Evolutionary conservation across 371 early-diverging fungal species (phyloP), one percentile per base, ranked within the genome.

Genomic region (Mucor saturninus): DNA sequence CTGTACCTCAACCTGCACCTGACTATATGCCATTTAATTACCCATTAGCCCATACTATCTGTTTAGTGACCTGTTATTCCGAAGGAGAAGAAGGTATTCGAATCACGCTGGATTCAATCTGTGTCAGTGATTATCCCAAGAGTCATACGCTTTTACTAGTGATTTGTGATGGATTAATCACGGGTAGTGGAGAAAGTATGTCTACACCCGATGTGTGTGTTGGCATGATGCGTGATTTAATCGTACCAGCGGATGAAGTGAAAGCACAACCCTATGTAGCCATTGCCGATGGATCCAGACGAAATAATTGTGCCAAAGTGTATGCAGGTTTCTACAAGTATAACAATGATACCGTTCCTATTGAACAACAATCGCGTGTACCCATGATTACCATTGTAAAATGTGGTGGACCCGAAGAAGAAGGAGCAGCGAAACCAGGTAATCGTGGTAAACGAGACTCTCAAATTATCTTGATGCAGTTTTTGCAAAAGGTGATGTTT

Each of bases 401-500:
- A 79, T 95, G 95, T 59, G 99, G 99, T 32, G 84, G 90, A 0
- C 87, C 87, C 13, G 85, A 83, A 15, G 96, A 97, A 64, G 66
- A 82, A 57, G 88, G 86, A 21, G 68, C 81, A 53, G 71, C 84
- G 35, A 92, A 93, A 70, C 91, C 95, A 1, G 98, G 98, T 26
- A 98, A 99, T 76, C 86, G 99, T 56, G 99, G 99, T 55, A 99
- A 99, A 80, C 91, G 99, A 59, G 99, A 99, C 72, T 95, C 96
- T 39, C 99, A 99, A 80, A 91, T 99, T 57, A 88, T 99, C 59
- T 74, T 99, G 40, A 99, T 99, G 98, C 86, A 91, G 50, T 99
- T 99, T 84, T 86, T 98, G 74, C 89, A 93, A 71, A 91, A 93
- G 62, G 91, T 97, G 56, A 89, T 95, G 78, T 98, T 96, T 83